Evolutionary conservation across 345 rosid genomes (phyloP).

Genomic region (Populus deltoides): DNA sequence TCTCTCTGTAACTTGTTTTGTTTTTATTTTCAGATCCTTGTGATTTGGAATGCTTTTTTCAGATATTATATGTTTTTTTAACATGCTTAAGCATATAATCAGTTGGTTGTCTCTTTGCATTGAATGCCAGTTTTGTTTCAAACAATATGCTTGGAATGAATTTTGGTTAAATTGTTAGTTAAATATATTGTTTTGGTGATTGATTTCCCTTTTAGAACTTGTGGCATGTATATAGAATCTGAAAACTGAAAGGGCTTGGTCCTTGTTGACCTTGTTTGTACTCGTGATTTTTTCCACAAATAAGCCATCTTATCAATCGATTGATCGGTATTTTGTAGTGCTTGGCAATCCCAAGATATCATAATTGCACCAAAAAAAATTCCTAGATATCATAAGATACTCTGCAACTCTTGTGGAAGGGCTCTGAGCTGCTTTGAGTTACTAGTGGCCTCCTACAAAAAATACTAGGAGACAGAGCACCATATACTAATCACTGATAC

Average conservation of each 20-base stretch:
- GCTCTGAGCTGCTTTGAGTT: neutral
- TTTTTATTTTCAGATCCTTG: neutral
- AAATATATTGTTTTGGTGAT: neutral
- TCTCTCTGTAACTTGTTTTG: neutral
- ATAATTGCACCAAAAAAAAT: too few species aligned
- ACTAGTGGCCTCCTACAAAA: neutral
- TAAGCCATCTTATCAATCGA: neutral
- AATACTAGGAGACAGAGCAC: neutral
- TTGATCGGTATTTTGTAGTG: neutral
- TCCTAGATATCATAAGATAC: neutral
- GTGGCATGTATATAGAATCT: neutral
- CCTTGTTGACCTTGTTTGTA: neutral
- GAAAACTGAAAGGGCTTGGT: neutral
- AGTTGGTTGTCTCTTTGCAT: neutral
- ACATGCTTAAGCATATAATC: neutral
- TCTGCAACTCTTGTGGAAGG: neutral
- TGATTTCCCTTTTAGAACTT: neutral
- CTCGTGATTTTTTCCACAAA: neutral
- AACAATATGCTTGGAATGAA: neutral
- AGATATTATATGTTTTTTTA: too few species aligned
- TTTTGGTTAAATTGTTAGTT: neutral
- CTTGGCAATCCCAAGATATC: neutral
- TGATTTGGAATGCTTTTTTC: too few species aligned
- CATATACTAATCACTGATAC: neutral
- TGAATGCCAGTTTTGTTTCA: neutral